A percentile compares a stretch with the other conserved stretches of the same genome.
Conservation (phyloP, 2,329 filamentous ascomycete species). For the Dryadomyces quercus-mongolicae region DNA sequence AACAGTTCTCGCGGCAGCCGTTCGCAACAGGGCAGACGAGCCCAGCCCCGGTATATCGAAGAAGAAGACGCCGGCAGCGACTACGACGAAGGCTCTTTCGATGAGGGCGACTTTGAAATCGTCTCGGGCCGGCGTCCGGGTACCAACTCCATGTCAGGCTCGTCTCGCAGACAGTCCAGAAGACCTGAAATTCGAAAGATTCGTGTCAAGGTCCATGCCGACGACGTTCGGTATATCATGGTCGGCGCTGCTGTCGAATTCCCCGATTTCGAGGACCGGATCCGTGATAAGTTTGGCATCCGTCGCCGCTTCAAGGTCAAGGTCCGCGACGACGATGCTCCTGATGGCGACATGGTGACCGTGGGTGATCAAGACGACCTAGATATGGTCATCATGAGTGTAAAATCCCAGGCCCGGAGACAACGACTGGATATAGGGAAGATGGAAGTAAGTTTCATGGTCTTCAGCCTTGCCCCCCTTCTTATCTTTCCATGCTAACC, state of each 20-base stretch:
- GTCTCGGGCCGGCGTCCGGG: slow-evolving; percentile 41
- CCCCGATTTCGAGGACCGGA: slow-evolving; percentile 62
- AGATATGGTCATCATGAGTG: slow-evolving; percentile 68
- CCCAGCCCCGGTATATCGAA: slow-evolving; percentile 54
- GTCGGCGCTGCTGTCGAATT: slow-evolving; percentile 63
- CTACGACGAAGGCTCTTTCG: slow-evolving; percentile 56
- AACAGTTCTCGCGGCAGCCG: slow-evolving; percentile 27
- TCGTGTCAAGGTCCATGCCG: slow-evolving; percentile 81
- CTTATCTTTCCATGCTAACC: not conserved
- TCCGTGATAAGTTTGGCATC: slow-evolving; percentile 79
- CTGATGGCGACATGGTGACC: slow-evolving; percentile 80
- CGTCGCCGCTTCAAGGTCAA: slow-evolving; percentile 76
- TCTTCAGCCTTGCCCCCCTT: not conserved
- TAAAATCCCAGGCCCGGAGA: slow-evolving; percentile 55
- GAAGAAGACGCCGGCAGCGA: slow-evolving; percentile 67
- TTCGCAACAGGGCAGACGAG: slow-evolving; percentile 23
- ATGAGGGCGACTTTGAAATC: slow-evolving; percentile 74
- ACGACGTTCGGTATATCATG: slow-evolving; percentile 90
- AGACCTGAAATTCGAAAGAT: slow-evolving; percentile 63
- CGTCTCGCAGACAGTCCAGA: slow-evolving; percentile 41
- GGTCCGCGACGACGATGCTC: slow-evolving; percentile 66
- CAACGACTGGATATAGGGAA: slow-evolving; percentile 77
- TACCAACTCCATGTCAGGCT: slow-evolving; percentile 33
- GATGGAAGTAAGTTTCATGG: slow-evolving; percentile 67
- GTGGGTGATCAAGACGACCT: slow-evolving; percentile 94